phyloP scores from a whole-genome alignment of 139 green algal genomes.

The Zygnema circumcarinatum region DNA sequence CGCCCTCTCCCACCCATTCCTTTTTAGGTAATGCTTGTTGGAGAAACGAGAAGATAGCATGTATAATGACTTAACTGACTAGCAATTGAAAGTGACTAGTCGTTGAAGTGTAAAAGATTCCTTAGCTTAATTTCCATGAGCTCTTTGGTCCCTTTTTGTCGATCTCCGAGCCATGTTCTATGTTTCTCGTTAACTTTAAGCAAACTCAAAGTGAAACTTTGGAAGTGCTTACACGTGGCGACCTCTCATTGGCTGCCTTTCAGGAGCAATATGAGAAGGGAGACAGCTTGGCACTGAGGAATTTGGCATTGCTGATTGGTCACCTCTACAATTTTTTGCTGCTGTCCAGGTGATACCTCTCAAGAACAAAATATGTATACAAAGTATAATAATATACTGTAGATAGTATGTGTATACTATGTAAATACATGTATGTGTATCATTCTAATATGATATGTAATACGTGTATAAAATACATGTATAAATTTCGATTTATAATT shows the following conservation, averaged over 20 bases:
- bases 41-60: too few relatives aligned
- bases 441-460: not conserved
- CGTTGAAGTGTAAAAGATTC: too few relatives aligned
- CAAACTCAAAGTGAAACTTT: too few relatives aligned
- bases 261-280: constrained; percentile 47
- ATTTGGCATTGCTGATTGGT: constrained; percentile 44
- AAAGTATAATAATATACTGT: not conserved
- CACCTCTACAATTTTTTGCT: constrained; percentile 50
- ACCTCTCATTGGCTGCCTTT: not conserved
- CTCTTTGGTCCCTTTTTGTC: too few relatives aligned
- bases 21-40: too few relatives aligned
- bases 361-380: not conserved
- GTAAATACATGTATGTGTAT: not conserved
- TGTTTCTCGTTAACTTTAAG: too few relatives aligned
- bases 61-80: too few relatives aligned
- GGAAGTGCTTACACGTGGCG: too few relatives aligned
- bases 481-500: not conserved
- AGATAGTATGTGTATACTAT: not conserved
- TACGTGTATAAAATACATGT: not conserved
- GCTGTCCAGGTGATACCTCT: constrained; percentile 41
- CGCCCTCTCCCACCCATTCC: too few relatives aligned
- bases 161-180: too few relatives aligned
- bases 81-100: too few relatives aligned
- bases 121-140: too few relatives aligned
- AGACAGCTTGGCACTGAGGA: constrained; percentile 44